Evolutionary conservation across 352 stramenopile species (phyloP).

Genomic region (Pythium rhizo-oryzae): DNA sequence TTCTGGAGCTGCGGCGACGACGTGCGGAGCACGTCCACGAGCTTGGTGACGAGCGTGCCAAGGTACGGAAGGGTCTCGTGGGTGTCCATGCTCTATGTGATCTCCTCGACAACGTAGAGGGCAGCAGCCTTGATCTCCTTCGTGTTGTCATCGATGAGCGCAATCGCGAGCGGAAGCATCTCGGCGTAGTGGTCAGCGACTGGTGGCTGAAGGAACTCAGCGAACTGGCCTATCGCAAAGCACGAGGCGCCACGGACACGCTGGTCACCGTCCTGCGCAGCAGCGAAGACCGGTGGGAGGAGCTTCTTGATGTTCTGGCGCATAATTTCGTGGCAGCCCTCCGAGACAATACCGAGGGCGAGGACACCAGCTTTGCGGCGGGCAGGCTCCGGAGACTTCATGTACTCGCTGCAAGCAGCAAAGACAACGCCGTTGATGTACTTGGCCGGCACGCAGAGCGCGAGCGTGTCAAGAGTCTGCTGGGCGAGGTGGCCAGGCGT

Average conservation of each 20-base stretch:
- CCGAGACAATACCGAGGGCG: constrained; percentile 96
- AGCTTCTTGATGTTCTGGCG: constrained; percentile 94
- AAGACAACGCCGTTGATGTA: constrained; percentile 84
- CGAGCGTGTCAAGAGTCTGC: constrained; percentile 86
- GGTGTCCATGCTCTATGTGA: constrained; percentile 97
- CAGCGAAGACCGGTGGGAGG: constrained; percentile 92
- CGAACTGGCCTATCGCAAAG: constrained; percentile 98
- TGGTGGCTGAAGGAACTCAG: constrained; percentile 98
- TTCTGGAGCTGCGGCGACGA: constrained; percentile 95
- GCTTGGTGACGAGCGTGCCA: constrained; percentile 95
- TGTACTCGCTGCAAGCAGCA: constrained; percentile 85
- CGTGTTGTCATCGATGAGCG: constrained; percentile 93
- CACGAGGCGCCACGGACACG: constrained; percentile 96
- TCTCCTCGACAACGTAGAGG: constrained; percentile 99
- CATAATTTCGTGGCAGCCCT: constrained; percentile 96
- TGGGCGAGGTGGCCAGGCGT: constrained; percentile 81
- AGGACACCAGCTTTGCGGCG: constrained; percentile 97
- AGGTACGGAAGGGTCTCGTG: constrained; percentile 95
- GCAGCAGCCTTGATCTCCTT: constrained; percentile 95
- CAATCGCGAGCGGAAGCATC: constrained; percentile 96
- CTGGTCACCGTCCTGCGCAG: constrained; percentile 91
- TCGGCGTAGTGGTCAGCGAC: constrained; percentile 95
- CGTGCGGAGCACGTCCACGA: constrained; percentile 92
- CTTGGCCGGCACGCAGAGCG: constrained; percentile 80
- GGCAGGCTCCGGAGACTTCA: constrained; percentile 87